Conservation (phyloP, 1,139 yeast genomes). For the Yamadazyma dushanensis region DNA sequence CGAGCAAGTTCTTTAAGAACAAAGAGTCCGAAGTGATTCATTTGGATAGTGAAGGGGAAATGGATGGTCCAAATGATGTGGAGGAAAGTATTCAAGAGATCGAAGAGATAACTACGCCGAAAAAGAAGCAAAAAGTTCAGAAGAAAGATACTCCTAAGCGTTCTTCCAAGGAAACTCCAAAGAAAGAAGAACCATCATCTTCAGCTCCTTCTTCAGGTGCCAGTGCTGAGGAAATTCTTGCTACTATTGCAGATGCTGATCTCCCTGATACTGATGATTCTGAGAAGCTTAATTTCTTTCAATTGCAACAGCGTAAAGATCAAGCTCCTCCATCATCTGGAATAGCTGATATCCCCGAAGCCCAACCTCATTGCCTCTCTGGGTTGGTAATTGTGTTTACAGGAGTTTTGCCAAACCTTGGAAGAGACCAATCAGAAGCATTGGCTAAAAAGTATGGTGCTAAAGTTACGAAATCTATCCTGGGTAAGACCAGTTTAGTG, state of each 20-base stretch:
- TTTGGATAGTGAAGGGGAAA: slow-evolving; percentile 17
- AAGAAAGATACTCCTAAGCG: slow-evolving; percentile 8
- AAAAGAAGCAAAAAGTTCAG: slow-evolving; percentile 5
- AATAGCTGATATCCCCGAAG: slow-evolving; percentile 59
- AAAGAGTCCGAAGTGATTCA: slow-evolving; percentile 18
- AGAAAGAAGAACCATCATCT: slow-evolving; percentile 11
- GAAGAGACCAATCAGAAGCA: slow-evolving; percentile 72
- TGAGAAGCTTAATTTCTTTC: slow-evolving; percentile 54
- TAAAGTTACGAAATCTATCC: slow-evolving; percentile 84
- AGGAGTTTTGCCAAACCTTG: slow-evolving; percentile 79
- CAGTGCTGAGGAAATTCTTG: slow-evolving; percentile 56
- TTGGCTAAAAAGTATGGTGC: slow-evolving; percentile 89
- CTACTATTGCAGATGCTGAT: slow-evolving; percentile 66
- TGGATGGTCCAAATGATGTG: slow-evolving; percentile 10
- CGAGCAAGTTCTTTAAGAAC: slow-evolving; percentile 9
- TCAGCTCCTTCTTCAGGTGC: slow-evolving; percentile 15
- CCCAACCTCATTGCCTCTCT: slow-evolving; percentile 76
- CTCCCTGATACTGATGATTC: slow-evolving; percentile 56
- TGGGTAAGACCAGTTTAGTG: slow-evolving; percentile 82
- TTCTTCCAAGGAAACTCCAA: slow-evolving; percentile 12
- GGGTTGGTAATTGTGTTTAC: slow-evolving; percentile 94
- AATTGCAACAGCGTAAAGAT: slow-evolving; percentile 45
- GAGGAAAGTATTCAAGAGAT: slow-evolving; percentile 12
- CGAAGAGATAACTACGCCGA: slow-evolving; percentile 4
- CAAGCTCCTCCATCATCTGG: slow-evolving; percentile 28